Evolutionary conservation across 2,329 filamentous ascomycete species (phyloP), one percentile per base, ranked within the genome.

Genomic region (Trichoderma sp.): DNA sequence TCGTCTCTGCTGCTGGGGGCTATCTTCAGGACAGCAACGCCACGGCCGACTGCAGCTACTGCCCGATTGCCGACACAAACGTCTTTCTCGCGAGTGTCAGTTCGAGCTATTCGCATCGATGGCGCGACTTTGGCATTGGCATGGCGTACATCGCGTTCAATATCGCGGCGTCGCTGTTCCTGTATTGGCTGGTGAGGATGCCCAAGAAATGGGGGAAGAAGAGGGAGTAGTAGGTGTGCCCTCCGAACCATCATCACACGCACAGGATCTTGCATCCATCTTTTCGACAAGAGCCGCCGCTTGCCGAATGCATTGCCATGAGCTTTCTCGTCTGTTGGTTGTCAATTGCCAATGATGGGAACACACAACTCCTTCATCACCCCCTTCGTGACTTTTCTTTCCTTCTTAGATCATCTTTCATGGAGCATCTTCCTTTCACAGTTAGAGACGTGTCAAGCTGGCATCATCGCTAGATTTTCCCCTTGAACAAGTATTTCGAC

Each of bases 151-250:
- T 63, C 12, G 9, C 47, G 10, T 63, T 63, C 7, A 63, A 63
- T 24, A 63, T 63, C 24, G 60, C 50, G 2, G 60, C 60, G n/a
- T 45, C 60, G 19, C 14, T 63, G 24, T 63, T 63, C 50, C 15
- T 63, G 3, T 63, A 63, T 43, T 63, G 60, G 60, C 50, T 63
- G n/a, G 50, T 63, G n/a, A 39, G 60, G 14, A 63, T 63, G 60
- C 60, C 60, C 2, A 63, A 63, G 60, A 56, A 63, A 44, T 61
- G 58, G 58, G 82, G 85, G 58, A 88, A 88, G 60, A 63, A 63
- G 60, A 61, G 10, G 24, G 47, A 61, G 12, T 61, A 52, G 17
- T n/a, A 24, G 7, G 1, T 30, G 7, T 30, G 7, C 19, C 12
- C 34, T 1, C 10, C 5, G 34, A 10, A 34, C 5, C 21, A 24